phyloP scores from a whole-genome alignment of 176 grass and related monocot species.

The Carex parvula region DNA sequence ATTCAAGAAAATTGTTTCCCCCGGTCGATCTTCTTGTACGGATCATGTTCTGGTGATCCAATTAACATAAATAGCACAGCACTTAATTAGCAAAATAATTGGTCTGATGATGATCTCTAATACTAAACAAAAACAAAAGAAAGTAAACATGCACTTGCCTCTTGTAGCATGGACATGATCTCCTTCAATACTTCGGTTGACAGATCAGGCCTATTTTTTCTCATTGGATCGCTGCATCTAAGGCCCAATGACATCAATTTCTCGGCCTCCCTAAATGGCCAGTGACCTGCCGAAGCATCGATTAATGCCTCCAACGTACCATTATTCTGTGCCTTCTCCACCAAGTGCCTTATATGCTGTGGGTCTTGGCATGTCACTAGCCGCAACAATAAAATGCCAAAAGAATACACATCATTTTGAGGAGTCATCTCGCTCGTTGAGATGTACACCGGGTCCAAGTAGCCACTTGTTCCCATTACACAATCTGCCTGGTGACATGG shows the following conservation, averaged over 20 bases:
- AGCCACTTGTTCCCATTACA: slow-evolving; percentile 31
- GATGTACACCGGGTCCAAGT: slow-evolving; percentile 53
- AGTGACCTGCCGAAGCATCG: slow-evolving; percentile 28
- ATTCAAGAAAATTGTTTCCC: neutral
- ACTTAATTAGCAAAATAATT: neutral
- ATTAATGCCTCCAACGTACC: slow-evolving; percentile 26
- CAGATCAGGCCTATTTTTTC: slow-evolving; percentile 36
- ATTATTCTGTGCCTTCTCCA: slow-evolving; percentile 26
- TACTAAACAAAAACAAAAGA: neutral
- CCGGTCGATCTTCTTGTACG: neutral
- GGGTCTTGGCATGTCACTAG: slow-evolving; percentile 38
- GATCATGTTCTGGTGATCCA: neutral
- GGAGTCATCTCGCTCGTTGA: slow-evolving; percentile 34
- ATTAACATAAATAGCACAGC: neutral
- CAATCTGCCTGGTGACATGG: neutral
- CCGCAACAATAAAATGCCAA: slow-evolving; percentile 42
- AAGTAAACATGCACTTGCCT: neutral
- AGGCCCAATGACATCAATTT: slow-evolving; percentile 42
- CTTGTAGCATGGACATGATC: too few species aligned
- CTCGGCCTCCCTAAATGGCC: slow-evolving; percentile 37
- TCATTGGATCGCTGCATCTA: slow-evolving; percentile 34
- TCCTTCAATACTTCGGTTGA: slow-evolving; percentile 36
- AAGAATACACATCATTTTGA: slow-evolving; percentile 49
- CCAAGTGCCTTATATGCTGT: slow-evolving; percentile 9
- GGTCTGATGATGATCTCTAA: neutral